A percentile compares a stretch with the other conserved stretches of the same genome.
These are phyloP conservation scores for Geotrichum klebahnii DNA, from an alignment of 1,139 yeast species.

Conservation along the genomic window DNA sequence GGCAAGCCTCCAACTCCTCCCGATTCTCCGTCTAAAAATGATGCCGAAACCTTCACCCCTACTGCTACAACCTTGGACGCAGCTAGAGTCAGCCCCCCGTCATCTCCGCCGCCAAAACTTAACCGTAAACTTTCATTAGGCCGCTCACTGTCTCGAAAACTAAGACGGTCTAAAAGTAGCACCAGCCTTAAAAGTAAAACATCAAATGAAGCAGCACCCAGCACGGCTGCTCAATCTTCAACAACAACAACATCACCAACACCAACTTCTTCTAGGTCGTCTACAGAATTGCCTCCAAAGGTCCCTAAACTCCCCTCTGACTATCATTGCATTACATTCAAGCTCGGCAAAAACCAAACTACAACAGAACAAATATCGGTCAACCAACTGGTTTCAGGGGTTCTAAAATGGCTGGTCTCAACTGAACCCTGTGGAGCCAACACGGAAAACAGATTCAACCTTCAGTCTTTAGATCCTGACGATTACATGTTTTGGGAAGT, in stretches of 20 bases:
- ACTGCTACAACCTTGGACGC: not conserved
- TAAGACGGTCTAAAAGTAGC: too few species aligned
- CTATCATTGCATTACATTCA: not conserved
- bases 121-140: too few species aligned
- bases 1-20: not conserved
- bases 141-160: too few species aligned
- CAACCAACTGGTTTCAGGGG: slow-evolving; percentile 8
- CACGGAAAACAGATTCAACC: not conserved
- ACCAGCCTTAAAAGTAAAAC: too few species aligned
- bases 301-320: slow-evolving; percentile 1
- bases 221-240: not conserved
- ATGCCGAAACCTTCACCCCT: not conserved
- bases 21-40: not conserved
- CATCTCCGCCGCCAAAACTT: too few species aligned
- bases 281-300: not conserved
- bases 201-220: slow-evolving; percentile 4
- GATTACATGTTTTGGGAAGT: slow-evolving; percentile 20
- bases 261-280: too few species aligned
- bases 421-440: not conserved
- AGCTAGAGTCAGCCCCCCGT: slow-evolving; percentile 3
- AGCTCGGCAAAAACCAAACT: not conserved
- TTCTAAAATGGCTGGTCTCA: slow-evolving; percentile 12
- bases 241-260: too few species aligned
- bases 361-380: slow-evolving; percentile 1
- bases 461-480: slow-evolving; percentile 12